Percentiles rank a stretch among this genome's conserved stretches.
These are phyloP conservation scores for Rhodotorula glutinis DNA, from an alignment of 1,284 basidiomycete genomes.

Conservation along the genomic window DNA sequence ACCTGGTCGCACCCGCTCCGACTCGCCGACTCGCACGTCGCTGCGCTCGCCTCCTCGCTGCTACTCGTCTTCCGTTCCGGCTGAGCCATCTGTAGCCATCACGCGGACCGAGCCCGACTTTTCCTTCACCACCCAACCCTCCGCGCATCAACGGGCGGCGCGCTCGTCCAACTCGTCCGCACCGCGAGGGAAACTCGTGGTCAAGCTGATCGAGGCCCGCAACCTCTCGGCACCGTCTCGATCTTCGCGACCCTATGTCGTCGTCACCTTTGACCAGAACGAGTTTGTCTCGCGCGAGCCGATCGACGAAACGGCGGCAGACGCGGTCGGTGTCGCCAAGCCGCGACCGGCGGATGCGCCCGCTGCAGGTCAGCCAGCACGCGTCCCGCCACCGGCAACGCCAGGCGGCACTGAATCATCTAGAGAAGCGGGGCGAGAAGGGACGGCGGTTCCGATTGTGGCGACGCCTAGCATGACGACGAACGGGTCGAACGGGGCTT, in stretches of 20 bases:
- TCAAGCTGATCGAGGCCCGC: constrained; percentile 91
- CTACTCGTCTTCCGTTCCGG: neutral
- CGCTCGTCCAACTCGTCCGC: constrained; percentile 7
- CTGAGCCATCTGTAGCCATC: constrained; percentile 26
- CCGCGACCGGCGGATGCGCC: constrained; percentile 44
- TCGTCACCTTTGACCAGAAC: constrained; percentile 98
- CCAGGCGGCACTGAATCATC: constrained; percentile 17
- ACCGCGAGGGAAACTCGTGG: constrained; percentile 75
- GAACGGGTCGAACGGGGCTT: neutral
- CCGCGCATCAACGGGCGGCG: constrained; percentile 15
- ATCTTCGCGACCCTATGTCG: constrained; percentile 79
- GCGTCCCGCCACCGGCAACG: constrained; percentile 9
- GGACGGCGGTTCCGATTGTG: constrained; percentile 2
- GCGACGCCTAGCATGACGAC: neutral
- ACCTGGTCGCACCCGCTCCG: neutral
- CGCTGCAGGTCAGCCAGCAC: constrained; percentile 13
- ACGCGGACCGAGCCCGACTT: constrained; percentile 38
- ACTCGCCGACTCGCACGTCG: neutral
- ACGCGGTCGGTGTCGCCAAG: constrained; percentile 72
- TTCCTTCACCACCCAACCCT: constrained; percentile 33
- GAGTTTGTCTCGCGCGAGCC: constrained; percentile 95
- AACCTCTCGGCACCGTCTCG: constrained; percentile 70
- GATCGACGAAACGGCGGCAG: constrained; percentile 75
- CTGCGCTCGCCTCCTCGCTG: neutral
- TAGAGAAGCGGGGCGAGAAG: neutral